phyloP scores from a whole-genome alignment of 345 rosid genomes.

The Gossypium sturtianum region DNA sequence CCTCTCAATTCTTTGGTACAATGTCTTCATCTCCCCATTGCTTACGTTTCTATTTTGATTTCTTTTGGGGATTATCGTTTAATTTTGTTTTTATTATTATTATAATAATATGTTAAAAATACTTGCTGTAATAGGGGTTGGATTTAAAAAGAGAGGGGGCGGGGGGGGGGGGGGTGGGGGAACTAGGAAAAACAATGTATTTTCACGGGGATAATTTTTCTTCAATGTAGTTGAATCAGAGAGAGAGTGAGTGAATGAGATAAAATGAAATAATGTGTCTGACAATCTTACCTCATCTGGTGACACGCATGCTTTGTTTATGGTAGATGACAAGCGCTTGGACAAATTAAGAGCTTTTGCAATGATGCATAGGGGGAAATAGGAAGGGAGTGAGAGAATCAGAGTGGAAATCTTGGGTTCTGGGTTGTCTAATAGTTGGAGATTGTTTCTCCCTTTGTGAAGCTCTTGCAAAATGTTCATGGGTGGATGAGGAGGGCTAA shows the following conservation, averaged over 20 bases:
- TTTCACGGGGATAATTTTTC: not conserved
- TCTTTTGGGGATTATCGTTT: not conserved
- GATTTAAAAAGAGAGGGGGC: not conserved
- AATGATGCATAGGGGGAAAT: slow-evolving; percentile 76
- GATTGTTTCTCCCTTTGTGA: slow-evolving; percentile 57
- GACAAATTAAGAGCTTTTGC: slow-evolving; percentile 82
- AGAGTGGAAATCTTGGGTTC: slow-evolving; percentile 60
- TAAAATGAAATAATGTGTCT: slow-evolving; percentile 48
- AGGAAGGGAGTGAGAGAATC: slow-evolving; percentile 90
- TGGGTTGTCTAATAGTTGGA: slow-evolving; percentile 45
- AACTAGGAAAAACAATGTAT: not conserved
- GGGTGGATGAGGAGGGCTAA: not conserved
- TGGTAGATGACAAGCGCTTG: slow-evolving; percentile 98
- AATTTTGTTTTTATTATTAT: not conserved
- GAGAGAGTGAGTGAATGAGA: slow-evolving; percentile 37
- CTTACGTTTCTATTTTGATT: not conserved
- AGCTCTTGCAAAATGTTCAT: slow-evolving; percentile 34
- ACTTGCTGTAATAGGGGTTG: not conserved
- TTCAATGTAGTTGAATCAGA: slow-evolving; percentile 19
- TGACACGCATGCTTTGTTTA: slow-evolving; percentile 93
- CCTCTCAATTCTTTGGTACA: slow-evolving; percentile 21
- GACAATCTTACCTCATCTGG: slow-evolving; percentile 51
- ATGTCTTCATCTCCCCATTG: not conserved
- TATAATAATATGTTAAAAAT: not conserved
- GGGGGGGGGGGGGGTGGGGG: no score